Base-by-base conservation (phyloP, 768 basidiomycete species). In the Agrocybe pediades region DNA sequence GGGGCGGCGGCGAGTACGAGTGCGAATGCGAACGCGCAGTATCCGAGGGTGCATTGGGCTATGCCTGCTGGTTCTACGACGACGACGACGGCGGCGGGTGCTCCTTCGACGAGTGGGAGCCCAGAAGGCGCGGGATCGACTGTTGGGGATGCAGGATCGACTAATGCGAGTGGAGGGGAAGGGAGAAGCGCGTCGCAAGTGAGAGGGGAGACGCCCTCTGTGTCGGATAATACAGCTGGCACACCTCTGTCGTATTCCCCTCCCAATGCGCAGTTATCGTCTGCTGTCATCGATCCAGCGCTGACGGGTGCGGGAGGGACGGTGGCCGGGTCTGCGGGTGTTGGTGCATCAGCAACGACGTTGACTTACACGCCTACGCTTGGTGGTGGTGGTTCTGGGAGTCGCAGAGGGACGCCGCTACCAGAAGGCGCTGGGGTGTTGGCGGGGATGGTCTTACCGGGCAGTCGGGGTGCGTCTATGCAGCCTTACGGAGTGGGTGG, bases 21-120 rank as follows among this genome's bases (percentile, higher is more conserved):
- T 9, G 24, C 50, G 7, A 54, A 40, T 27, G 48, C 53, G 13
- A 57, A 62, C 23, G 52, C 56, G 6, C 68, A 71, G 33, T 74
- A 74, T 45, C 66, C 73, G 3, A 71, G 71, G 9, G 72, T 74
- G 6, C 76, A 76, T 49, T 77, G 76, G 76, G 51, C 72, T 1
- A 61, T 56, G 41, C 66, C 67, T 0, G 55, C 57, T 15, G n/a
- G 11, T n/a, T 36, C 33, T 4, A 5, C 33, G 11, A 36, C 33
- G 3, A 36, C 33, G n/a, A 30, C 29, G 29, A 30, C 29, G 15
- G 29, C 29, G 15, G 11, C 11, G 33, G 11, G 6, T 36, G n/a
- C n/a, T n/a, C n/a, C n/a, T 16, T 16, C 59, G 19, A 49, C 9
- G 36, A 21, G 39, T n/a, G 42, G 24, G 5, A n/a, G 45, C 21